Percentiles rank a stretch among this genome's conserved stretches.
These are phyloP conservation scores for Knufia petricola DNA, from an alignment of 2,329 filamentous ascomycete species.

Conservation along the genomic window DNA sequence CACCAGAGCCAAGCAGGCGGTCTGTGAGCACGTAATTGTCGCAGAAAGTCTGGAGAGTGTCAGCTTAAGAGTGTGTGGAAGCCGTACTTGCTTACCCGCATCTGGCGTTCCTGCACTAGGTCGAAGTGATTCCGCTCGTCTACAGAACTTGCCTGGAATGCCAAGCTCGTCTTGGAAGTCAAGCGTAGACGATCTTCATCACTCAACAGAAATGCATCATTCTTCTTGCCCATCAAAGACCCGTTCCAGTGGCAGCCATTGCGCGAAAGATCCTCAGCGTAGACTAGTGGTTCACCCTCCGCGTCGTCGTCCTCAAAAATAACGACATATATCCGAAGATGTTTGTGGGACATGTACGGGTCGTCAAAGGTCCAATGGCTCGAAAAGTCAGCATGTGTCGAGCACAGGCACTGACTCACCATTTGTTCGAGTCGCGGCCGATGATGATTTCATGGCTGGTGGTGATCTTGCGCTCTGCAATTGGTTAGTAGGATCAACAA, in stretches of 20 bases:
- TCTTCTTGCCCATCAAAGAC: slow-evolving; percentile 26
- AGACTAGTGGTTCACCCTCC: slow-evolving; percentile 30
- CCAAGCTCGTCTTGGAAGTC: slow-evolving; percentile 14
- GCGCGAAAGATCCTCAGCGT: slow-evolving; percentile 34
- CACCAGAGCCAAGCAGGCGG: slow-evolving; percentile 34
- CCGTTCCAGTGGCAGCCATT: slow-evolving; percentile 35
- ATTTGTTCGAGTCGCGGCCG: slow-evolving; percentile 28
- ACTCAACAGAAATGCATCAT: slow-evolving; percentile 30
- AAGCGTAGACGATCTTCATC: slow-evolving; percentile 31
- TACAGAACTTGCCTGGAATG: background rate
- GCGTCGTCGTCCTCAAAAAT: slow-evolving; percentile 32
- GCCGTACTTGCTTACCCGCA: slow-evolving; percentile 24
- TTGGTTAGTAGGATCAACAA: too few relatives aligned
- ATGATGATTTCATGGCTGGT: slow-evolving; percentile 27
- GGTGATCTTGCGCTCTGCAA: background rate
- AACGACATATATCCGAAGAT: slow-evolving; percentile 36
- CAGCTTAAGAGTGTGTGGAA: background rate
- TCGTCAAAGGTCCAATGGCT: slow-evolving; percentile 31
- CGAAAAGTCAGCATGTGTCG: slow-evolving; percentile 9
- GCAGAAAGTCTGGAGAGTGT: slow-evolving; percentile 26
- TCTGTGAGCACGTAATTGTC: slow-evolving; percentile 30
- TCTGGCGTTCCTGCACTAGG: slow-evolving; percentile 27
- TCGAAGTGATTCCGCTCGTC: slow-evolving; percentile 19
- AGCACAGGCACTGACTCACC: slow-evolving; percentile 23
- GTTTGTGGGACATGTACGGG: slow-evolving; percentile 31